Evolutionary conservation across 2,329 filamentous ascomycete species (phyloP).

Genomic region (Verticillium longisporum): DNA sequence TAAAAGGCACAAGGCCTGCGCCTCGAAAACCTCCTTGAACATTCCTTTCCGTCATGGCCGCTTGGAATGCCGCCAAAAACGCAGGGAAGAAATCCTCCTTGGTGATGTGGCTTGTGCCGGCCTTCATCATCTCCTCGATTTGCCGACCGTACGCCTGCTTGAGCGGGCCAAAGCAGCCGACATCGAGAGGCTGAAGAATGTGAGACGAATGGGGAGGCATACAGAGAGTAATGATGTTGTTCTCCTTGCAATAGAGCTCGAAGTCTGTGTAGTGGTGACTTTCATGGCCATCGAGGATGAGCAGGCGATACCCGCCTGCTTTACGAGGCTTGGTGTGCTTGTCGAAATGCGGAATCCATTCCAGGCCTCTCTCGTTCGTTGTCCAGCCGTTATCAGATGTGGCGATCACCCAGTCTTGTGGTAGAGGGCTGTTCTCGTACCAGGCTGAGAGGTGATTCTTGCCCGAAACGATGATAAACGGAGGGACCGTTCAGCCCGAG

Average conservation of each 20-base stretch:
- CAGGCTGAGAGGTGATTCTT: too few relatives aligned
- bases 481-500: background rate
- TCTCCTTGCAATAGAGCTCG: conserved; percentile 21
- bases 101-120: background rate
- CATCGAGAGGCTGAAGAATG: too few relatives aligned
- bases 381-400: conserved; percentile 17
- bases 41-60: conserved; percentile 4
- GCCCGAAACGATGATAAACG: too few relatives aligned
- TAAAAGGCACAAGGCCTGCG: conserved; percentile 2
- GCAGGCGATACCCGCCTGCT: conserved; percentile 15
- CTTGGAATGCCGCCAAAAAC: conserved; percentile 1
- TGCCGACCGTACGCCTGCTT: conserved; percentile 21
- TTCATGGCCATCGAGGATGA: conserved; percentile 29
- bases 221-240: conserved; percentile 24
- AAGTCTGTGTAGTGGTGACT: conserved; percentile 26
- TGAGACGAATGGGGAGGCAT: too few relatives aligned
- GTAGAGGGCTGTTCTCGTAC: background rate
- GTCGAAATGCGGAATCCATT: conserved; percentile 28
- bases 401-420: background rate
- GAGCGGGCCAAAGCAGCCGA: conserved; percentile 7
- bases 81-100: conserved; percentile 3
- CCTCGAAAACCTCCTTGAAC: conserved; percentile 6
- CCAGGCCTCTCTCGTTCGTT: conserved; percentile 22
- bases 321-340: background rate
- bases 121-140: conserved; percentile 12